phyloP scores from a whole-genome alignment of 345 rosid species.

The Kandelia obovata region DNA sequence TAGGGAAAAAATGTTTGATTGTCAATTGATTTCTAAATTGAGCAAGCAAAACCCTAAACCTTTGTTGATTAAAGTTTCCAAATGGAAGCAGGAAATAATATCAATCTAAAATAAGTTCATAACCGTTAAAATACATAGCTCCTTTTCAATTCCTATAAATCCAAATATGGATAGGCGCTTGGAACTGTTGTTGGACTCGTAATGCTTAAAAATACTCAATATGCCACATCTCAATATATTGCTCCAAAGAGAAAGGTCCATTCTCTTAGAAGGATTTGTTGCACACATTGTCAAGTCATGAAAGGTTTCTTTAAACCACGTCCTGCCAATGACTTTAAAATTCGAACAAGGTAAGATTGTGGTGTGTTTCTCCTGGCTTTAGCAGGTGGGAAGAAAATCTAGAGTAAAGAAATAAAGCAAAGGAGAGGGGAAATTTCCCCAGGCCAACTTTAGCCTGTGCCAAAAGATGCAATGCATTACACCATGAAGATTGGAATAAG shows the following conservation, averaged over 20 bases:
- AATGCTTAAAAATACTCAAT: neutral
- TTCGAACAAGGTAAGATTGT: slow-evolving; percentile 14
- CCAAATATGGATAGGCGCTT: neutral
- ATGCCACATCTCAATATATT: too few species aligned
- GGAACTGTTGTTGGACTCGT: neutral
- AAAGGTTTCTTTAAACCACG: slow-evolving; percentile 2
- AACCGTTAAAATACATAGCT: too few species aligned
- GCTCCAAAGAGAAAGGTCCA: neutral
- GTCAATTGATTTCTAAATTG: too few species aligned
- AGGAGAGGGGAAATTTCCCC: neutral
- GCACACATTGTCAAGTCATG: neutral
- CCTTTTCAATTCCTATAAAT: too few species aligned
- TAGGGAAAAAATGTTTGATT: too few species aligned
- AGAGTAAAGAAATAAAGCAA: slow-evolving; percentile 5
- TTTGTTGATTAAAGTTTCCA: too few species aligned
- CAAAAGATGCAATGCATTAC: slow-evolving; percentile 17
- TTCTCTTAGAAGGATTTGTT: neutral
- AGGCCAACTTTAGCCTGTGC: slow-evolving; percentile 19
- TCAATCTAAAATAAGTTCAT: too few species aligned
- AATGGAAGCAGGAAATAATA: too few species aligned
- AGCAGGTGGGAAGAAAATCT: slow-evolving; percentile 19
- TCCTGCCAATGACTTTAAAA: neutral
- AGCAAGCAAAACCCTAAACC: too few species aligned
- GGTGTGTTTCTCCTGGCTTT: slow-evolving; percentile 11
- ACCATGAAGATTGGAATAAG: slow-evolving; percentile 26